Conservation (phyloP, 306 rosid species). For the Myrica gale region DNA sequence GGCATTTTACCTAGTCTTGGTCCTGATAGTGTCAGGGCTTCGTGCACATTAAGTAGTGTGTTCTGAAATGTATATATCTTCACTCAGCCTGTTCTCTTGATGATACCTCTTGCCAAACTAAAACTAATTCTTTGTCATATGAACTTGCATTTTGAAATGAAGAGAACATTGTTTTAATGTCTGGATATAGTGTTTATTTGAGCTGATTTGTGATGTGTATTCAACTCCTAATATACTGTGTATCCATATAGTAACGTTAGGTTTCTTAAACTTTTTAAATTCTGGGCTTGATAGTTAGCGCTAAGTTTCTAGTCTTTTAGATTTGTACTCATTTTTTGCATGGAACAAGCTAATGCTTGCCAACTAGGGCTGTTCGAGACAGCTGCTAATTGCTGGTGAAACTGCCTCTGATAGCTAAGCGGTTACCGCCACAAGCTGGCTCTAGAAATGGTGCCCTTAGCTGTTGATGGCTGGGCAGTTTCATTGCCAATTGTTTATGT, state of each 20-base stretch:
- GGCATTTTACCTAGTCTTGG: not conserved
- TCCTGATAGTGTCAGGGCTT: not conserved
- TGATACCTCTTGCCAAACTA: not conserved
- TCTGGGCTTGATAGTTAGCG: not conserved
- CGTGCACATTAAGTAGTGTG: not conserved
- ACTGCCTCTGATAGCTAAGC: too few species aligned
- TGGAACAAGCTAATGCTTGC: not conserved
- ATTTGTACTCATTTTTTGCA: not conserved
- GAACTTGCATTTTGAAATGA: not conserved
- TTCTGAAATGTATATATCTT: not conserved
- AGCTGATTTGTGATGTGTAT: not conserved
- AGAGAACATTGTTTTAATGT: not conserved
- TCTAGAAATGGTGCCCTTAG: too few species aligned
- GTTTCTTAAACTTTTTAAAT: not conserved
- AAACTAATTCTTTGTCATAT: not conserved
- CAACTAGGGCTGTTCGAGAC: too few species aligned
- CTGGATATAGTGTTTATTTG: not conserved
- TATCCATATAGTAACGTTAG: not conserved
- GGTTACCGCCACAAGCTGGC: too few species aligned
- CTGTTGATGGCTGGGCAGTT: too few species aligned
- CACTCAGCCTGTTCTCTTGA: not conserved
- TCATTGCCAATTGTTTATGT: too few species aligned
- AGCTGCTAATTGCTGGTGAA: too few species aligned
- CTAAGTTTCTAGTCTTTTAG: not conserved
- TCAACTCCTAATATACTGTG: not conserved